Evolutionary conservation across 768 basidiomycete species (phyloP).

Genomic region (Lanmaoa pseudosensibilis): DNA sequence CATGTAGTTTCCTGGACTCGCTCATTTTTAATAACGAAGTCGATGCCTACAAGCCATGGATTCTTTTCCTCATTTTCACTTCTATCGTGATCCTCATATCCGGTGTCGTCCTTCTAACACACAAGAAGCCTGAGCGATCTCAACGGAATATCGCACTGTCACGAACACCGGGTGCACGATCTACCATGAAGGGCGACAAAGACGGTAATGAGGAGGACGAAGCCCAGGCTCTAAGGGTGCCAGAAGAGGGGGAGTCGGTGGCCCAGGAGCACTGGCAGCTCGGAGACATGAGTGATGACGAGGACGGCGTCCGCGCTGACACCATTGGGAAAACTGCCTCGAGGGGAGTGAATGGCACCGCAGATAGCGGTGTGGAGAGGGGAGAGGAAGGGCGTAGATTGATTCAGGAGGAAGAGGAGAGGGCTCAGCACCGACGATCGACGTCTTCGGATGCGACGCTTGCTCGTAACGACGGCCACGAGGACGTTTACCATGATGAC

Average conservation of each 20-base stretch:
- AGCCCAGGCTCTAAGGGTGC: conserved; percentile 35
- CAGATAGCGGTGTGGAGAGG: conserved; percentile 23
- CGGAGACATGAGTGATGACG: conserved; percentile 70
- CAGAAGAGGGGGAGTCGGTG: conserved; percentile 40
- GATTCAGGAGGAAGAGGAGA: conserved; percentile 39
- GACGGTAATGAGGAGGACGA: conserved; percentile 38
- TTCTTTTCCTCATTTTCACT: conserved; percentile 81
- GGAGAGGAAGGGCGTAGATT: conserved; percentile 44
- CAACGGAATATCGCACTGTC: conserved; percentile 31
- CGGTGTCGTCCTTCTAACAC: conserved; percentile 90
- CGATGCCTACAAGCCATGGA: conserved; percentile 84
- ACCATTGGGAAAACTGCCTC: conserved; percentile 32
- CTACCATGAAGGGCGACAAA: conserved; percentile 17
- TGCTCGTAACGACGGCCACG: conserved; percentile 14
- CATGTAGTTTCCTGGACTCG: conserved; percentile 57
- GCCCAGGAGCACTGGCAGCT: conserved; percentile 60
- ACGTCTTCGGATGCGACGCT: conserved; percentile 41
- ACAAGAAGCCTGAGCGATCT: conserved; percentile 78
- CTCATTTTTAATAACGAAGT: conserved; percentile 83
- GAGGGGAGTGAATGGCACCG: conserved; percentile 18
- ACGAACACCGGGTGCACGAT: conserved; percentile 25
- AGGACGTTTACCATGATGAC: conserved; percentile 25
- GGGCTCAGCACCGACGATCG: conserved; percentile 35
- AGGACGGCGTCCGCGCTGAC: conserved; percentile 46
- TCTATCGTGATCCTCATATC: conserved; percentile 85